Base-by-base conservation (phyloP, 2,329 filamentous ascomycete genomes). In the Colletotrichum shisoi region DNA sequence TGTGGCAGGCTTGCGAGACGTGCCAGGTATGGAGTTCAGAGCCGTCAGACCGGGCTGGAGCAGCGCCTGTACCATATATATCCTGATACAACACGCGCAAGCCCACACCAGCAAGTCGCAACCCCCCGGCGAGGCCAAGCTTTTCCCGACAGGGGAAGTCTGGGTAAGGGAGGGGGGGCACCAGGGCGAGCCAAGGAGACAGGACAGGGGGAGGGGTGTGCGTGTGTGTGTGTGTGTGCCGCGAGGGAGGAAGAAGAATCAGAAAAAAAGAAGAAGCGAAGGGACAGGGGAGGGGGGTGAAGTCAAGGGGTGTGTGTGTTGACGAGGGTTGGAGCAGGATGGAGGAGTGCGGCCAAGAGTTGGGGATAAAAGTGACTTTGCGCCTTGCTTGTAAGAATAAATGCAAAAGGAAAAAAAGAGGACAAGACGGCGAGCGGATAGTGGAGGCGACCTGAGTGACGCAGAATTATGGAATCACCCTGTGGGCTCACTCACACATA, bases 1-100 rank as follows among this genome's bases (percentile, higher is more conserved):
- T 69, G 67, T 66, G 61, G 71, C 71, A 73, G 70, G 72, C 72
- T 71, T 72, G 65, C 71, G 70, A 74, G 71, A 73, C 72, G 67
- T 69, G 72, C 72, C 72, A 71, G 73, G 72, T 73, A 58, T 67
- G 65, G 57, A 63, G 53, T 57, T 57, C 63, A 45, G 24, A 12
- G 37, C 44, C 48, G 45, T 46, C 56, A 51, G 64, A 57, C 58
- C 59, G 65, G 67, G 65, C 61, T 70, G 69, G 61, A 65, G 64
- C 62, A 71, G 67, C 60, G 46, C 67, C 63, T 68, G 69, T 65
- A 70, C 69, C 69, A 70, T 69, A 65, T 71, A 71, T 71, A 65
- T 71, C 63, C 70, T 71, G 67, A 71, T 70, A 71, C 70, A 70
- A 69, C 67, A 68, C 63, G 63, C 62, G 54, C 64, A 68, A 59